Conservation (phyloP, 2,329 filamentous ascomycete species). For the Fulvia fulva region DNA sequence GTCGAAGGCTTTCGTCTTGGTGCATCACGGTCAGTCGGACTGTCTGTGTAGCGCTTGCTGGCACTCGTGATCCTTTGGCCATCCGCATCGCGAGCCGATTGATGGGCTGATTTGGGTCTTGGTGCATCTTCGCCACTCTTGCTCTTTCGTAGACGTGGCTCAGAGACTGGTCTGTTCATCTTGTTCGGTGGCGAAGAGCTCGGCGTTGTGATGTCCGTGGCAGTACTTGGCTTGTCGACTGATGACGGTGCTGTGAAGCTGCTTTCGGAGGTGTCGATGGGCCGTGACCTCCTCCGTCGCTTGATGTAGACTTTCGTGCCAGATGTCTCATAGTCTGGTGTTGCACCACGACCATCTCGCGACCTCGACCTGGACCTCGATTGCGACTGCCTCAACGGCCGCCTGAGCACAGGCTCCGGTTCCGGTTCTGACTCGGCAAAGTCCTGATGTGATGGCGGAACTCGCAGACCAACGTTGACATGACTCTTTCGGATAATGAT, state of each 20-base stretch:
- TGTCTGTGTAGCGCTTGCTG: not conserved
- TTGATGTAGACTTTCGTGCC: slow-evolving; percentile 34
- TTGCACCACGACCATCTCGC: slow-evolving; percentile 19
- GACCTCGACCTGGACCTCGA: slow-evolving; percentile 25
- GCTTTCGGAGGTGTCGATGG: slow-evolving; percentile 24
- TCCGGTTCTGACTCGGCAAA: slow-evolving; percentile 28
- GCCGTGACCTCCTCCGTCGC: slow-evolving; percentile 24
- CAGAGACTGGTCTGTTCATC: slow-evolving; percentile 12
- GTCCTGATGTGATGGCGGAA: slow-evolving; percentile 31
- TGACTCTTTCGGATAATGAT: slow-evolving; percentile 29
- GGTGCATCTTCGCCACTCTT: slow-evolving; percentile 12
- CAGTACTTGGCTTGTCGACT: slow-evolving; percentile 25
- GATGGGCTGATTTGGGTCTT: slow-evolving; percentile 7
- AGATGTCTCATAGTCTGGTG: slow-evolving; percentile 30
- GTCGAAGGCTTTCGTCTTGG: slow-evolving; percentile 19
- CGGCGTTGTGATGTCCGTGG: slow-evolving; percentile 32
- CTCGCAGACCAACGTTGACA: slow-evolving; percentile 31
- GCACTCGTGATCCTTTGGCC: slow-evolving; percentile 5
- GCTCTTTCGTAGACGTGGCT: slow-evolving; percentile 12
- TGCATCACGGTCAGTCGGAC: slow-evolving; percentile 3
- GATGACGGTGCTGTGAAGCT: slow-evolving; percentile 30
- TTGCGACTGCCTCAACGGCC: slow-evolving; percentile 22
- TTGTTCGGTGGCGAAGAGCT: slow-evolving; percentile 20
- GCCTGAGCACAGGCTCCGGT: slow-evolving; percentile 19
- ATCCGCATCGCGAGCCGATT: slow-evolving; percentile 10